Base-by-base conservation (phyloP, 805 yeast genomes). In the Ogataea paraovalis region DNA sequence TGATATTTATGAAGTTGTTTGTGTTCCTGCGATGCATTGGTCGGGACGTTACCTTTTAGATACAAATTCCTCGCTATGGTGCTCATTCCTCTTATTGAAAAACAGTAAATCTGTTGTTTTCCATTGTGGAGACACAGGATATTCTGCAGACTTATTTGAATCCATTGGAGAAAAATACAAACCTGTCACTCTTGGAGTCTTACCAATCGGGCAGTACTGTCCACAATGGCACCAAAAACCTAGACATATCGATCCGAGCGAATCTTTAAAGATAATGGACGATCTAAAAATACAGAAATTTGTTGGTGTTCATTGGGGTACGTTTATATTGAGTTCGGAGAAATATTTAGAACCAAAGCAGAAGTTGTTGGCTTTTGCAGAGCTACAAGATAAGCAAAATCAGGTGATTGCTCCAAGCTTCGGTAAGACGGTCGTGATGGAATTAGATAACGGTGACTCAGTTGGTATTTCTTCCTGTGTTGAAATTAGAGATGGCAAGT, bases 11-110 rank as follows among this genome's bases (percentile, higher is more conserved):
- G 90, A 87, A 55, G 72, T 92, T 16, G 91, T 87, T 1, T 87
- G 97, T 64, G 78, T 94, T 0, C 98, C 98, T 0, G 89, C 97
- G 0, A 85, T 85, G 95, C 98, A 92, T 66, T 92, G 98, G 98
- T 86, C 96, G 1, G 98, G 98, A 0, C 69, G 97, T 33, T 76
- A 78, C 30, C 65, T 91, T n/a, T 60, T 82, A 18, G 98, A 92
- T 63, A 78, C 95, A 2, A 92, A 92, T 65, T 69, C 71, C 21
- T 78, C 95, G 0, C 69, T 92, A 44, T 92, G 98, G 98, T 87
- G 96, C 57, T 88, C 97, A 0, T 92, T 84, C 59, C 59, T 92
- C 54, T 62, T 92, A 9, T 70, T 81, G 44, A 77, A 80, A 48
- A 78, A 87, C 53, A 83, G 82, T 0, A 72, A 79, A 54, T 87